These are phyloP conservation scores for Fragaria ananassa DNA, from an alignment of 306 rosid genomes.

Conservation along the genomic window DNA sequence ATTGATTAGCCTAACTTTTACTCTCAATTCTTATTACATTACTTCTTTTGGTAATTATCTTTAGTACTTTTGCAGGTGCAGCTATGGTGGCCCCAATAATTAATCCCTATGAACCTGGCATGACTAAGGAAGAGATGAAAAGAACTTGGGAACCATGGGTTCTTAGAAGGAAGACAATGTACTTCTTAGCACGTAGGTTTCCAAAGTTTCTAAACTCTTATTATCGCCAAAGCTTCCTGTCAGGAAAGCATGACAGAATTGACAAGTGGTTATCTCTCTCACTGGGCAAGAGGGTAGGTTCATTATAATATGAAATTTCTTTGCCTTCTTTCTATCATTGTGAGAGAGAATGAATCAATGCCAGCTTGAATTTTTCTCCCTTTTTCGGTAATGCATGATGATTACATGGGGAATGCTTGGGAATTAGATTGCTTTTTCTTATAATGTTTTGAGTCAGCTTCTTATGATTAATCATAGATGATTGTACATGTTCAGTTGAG, in stretches of 20 bases:
- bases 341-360: background rate
- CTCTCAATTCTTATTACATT: background rate
- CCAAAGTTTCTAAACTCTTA: constrained; percentile 66
- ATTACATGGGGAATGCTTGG: background rate
- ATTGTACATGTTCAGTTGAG: background rate
- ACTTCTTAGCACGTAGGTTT: constrained; percentile 66
- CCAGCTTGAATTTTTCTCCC: background rate
- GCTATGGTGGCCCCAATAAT: constrained; percentile 78
- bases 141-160: constrained; percentile 84
- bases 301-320: background rate
- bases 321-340: background rate
- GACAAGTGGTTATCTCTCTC: constrained; percentile 60
- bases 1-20: background rate
- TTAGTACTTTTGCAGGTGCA: constrained; percentile 61
- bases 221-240: constrained; percentile 65
- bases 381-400: constrained; percentile 1
- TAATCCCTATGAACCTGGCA: constrained; percentile 70
- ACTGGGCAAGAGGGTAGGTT: constrained; percentile 71
- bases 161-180: constrained; percentile 60
- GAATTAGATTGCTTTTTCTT: background rate
- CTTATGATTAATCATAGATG: background rate
- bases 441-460: background rate
- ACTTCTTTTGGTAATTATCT: constrained; percentile 22
- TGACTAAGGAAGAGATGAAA: constrained; percentile 76
- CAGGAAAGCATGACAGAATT: constrained; percentile 70